Base-by-base conservation (phyloP, 1,139 yeast genomes). In the Nakaseomyces glabratus region DNA sequence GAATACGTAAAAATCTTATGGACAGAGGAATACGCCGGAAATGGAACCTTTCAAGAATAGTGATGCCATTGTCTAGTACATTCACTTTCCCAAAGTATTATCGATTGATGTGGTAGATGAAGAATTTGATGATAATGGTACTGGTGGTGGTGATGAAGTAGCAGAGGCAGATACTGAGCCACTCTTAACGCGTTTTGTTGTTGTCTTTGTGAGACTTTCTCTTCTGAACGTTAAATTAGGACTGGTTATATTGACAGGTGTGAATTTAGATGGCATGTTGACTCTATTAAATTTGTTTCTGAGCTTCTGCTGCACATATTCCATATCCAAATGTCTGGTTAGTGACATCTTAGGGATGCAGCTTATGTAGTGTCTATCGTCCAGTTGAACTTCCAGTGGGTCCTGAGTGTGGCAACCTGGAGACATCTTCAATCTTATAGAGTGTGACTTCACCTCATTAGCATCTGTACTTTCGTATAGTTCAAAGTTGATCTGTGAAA, bases 401-500 rank as follows among this genome's bases (percentile, higher is more conserved):
- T 90, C 95, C 52, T 86, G 95, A 0, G 97, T 86, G 59, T 93
- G 96, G 60, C 98, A 93, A 21, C 99, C 99, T 1, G 98, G 97
- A 2, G 96, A 82, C 47, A 93, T 69, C 12, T 93, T 79, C 42
- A 93, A 69, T 50, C 97, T 71, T 35, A 93, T 79, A 1, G 95
- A 78, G 56, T 86, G 94, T 48, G 82, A 81, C 62, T 86, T 86
- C 31, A 75, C 78, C 6, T 76, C 74, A 7, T 68, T 61, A 29
- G 73, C 69, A 45, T 80, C 86, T 19, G 72, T 76, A 25, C 82
- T 71, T 57, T 93, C 98, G 55, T 86, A 93, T 14, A 90, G 62
- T 58, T 93, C 99, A 61, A 93, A 90, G 10, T 80, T 84, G 48
- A 93, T 88, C 55, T 93, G 98, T 1, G 98, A 88, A 39, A 93